Base-by-base conservation (phyloP, 2,329 filamentous ascomycete species). In the Penicillium sp. region DNA sequence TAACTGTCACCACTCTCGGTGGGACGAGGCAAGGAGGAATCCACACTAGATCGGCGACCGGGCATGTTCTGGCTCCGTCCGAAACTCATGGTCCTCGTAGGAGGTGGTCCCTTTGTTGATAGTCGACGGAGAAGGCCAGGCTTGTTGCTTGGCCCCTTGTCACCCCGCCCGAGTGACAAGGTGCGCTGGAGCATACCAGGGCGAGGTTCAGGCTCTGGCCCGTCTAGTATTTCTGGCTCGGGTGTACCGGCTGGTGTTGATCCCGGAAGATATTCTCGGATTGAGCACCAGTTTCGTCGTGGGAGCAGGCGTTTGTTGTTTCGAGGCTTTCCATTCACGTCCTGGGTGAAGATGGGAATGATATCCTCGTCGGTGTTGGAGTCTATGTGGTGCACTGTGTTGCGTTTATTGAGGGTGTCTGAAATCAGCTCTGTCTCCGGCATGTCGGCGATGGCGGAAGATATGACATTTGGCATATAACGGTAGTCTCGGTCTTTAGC, bases 401-500 rank as follows among this genome's bases (percentile, higher is more conserved):
- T 97, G 23, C 94, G 85, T 76, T 89, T 94, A 77, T 97, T 97
- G 54, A 99, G 81, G 45, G 96, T 83, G 70, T 99, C 93, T 4
- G 91, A 91, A 77, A 97, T 82, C 65, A 95, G 78, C 46, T 94
- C 89, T 0, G 92, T 88, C 15, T 92, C 90, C 4, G 95, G 94
- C 12, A 88, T 86, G 68, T 99, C 97, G 63, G 89, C 93, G 67
- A 99, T 97, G 10, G 92, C 91, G 0, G 92, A 97, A 1, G 91
- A 95, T 60, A 97, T 86, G 53, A 99, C 77, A 64, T 99, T 99
- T 4, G 91, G 90, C 88, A 99, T 99, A 69, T 99, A 99, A 55
- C 94, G 84, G 66, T 94, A 92, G 69, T 99, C 94, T 60, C 86
- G 86, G 73, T 97, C 90, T 71, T 97, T 97, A 3, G 89, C 78